Base-by-base conservation (phyloP, 768 basidiomycete species). In the Boletus pseudopeckii region DNA sequence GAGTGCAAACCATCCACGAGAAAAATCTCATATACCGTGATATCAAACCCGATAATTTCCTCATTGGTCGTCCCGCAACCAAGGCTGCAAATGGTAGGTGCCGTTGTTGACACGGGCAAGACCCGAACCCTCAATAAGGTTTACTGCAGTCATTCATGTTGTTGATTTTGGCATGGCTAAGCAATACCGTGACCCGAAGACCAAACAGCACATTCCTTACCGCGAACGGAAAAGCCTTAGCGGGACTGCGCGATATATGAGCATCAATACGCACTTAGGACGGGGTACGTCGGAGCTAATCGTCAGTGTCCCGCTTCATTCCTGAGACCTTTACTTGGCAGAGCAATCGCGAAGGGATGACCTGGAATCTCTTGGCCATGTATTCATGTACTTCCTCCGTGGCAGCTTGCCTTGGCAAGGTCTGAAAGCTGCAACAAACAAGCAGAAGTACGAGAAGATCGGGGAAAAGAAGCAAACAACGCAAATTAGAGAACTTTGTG, bases 121-220 rank as follows among this genome's bases (percentile, higher is more conserved):
- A 17, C 53, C 38, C 37, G 26, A 10, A 18, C 28, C 17, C 39
- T 59, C 28, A 55, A 13, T 3, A n/a, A n/a, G 7, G 10, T 34
- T 30, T 44, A 40, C 40, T 39, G 14, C 45, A 91, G 88, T 87
- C 47, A 78, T 99, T 52, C 96, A 99, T 65, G 88, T 92, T 47
- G 95, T 99, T 52, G 97, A 99, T 71, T 98, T 99, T 68, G 97
- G 97, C 41, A 98, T 99, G 97, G 97, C 97, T 26, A 98, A 98
- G 74, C 96, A 98, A 72, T 99, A 98, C 68, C 88, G 97, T 50
- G 97, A 99, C 72, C 97, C 97, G 11, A 98, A 96, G 77, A 95
- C 95, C 56, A 97, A 97, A 73, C 96, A 98, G 71, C 97, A 99
- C 72, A 99, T 99, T 56, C 97, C 97, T 49, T 99, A 99, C 73